Evolutionary conservation across 2,329 filamentous ascomycete species (phyloP), one percentile per base, ranked within the genome.

Genomic region (Phymatotrichopsis omnivora): DNA sequence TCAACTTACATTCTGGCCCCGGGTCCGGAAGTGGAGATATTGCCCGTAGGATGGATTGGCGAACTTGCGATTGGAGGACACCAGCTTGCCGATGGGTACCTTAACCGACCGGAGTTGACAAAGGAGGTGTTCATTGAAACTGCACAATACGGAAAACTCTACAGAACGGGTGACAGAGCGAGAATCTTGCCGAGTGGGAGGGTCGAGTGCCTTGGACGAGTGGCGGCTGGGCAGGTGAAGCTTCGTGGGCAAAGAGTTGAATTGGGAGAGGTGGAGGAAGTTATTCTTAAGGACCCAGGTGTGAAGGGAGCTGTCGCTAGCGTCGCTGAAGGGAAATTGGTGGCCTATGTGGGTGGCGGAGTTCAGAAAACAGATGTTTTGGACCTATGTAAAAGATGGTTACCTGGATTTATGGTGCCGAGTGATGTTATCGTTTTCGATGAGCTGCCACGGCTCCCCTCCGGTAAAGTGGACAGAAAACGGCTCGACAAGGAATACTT

Each of bases 91-190:
- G 68, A 74, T 38, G 83, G 77, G 6, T 95, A 95, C 60, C 69
- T 94, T 40, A 93, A 94, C 58, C 74, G 85, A 8, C 73, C 76
- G 0, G 78, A 87, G 36, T 78, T 91, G 60, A 94, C 85, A 0
- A 65, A 68, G 1, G 67, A 71, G 14, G 78, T 77, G 0, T 95
- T 94, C 58, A 66, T 94, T 11, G 60, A 76, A 0, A 76, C 79
- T 20, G 65, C 69, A 0, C 55, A 65, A 45, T 79, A 77, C 60
- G 86, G 84, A 3, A 69, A 71, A 3, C 66, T 93, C 0, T 95
- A 95, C 62, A 74, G 83, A 23, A 94, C 86, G 0, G 86, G 86
- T 0, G 87, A 95, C 63, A 85, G 82, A 59, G 87, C 82, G 4
- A 72, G 74, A 17, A 70, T 93, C 37, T 70, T 73, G 2, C 56